phyloP scores from a whole-genome alignment of 2,329 filamentous ascomycete species.

The Achaetomium macrosporum region DNA sequence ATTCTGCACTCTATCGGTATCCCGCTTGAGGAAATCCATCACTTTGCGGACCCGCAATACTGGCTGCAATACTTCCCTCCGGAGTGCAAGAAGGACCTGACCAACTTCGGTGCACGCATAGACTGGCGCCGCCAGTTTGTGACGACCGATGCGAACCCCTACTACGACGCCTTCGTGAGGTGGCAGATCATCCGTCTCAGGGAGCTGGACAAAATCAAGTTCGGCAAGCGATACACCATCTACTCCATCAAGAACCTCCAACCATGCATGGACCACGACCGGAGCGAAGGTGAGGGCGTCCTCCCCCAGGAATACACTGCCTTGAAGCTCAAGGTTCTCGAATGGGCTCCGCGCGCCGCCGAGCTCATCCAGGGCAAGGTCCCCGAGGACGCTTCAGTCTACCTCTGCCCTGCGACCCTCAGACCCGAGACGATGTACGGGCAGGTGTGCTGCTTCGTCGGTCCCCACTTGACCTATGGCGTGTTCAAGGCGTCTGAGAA shows the following conservation, averaged over 20 bases:
- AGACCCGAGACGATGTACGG: conserved; percentile 99
- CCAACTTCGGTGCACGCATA: conserved; percentile 76
- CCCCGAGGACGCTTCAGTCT: conserved; percentile 72
- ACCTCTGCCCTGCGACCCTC: conserved; percentile 85
- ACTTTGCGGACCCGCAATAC: conserved; percentile 75
- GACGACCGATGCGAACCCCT: conserved; percentile 93
- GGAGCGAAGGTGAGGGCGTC: conserved; percentile 73
- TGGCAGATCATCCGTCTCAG: conserved; percentile 97
- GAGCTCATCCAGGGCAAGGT: conserved; percentile 70
- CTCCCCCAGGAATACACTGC: conserved; percentile 89
- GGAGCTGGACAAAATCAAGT: conserved; percentile 87
- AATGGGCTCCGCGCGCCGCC: conserved; percentile 76
- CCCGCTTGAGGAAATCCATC: conserved; percentile 80
- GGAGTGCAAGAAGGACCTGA: conserved; percentile 72
- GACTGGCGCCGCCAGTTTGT: conserved; percentile 92
- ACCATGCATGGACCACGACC: conserved; percentile 82
- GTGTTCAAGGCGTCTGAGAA: conserved; percentile 73
- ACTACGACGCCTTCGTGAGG: conserved; percentile 89
- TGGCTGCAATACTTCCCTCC: conserved; percentile 82
- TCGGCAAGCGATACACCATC: conserved; percentile 77
- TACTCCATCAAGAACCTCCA: conserved; percentile 88
- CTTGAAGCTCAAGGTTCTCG: conserved; percentile 82
- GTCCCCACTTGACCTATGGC: conserved; percentile 70
- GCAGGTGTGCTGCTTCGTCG: conserved; percentile 92
- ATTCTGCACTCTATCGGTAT: conserved; percentile 87